Base-by-base conservation (phyloP, 164 flowering plant genomes). In the Chloranthus sessilifolius region DNA sequence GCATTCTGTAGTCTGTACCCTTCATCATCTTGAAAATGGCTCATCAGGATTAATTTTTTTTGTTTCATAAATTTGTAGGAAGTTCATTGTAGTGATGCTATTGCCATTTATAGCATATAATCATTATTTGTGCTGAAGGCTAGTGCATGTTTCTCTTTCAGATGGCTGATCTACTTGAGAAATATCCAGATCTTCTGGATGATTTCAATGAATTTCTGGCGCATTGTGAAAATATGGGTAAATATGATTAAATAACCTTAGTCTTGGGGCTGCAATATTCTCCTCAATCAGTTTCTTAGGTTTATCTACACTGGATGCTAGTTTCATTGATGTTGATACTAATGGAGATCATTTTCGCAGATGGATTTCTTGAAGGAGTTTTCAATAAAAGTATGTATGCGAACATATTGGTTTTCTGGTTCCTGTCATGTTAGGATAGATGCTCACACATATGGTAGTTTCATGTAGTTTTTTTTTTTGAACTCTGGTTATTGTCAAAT, bases 131-230 rank as follows among this genome's bases (percentile, higher is more conserved):
- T n/a, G n/a, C n/a, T n/a, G n/a, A n/a, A n/a, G n/a, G n/a, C n/a
- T n/a, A n/a, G n/a, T n/a, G n/a, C n/a, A n/a, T n/a, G n/a, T 50
- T 5, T 34, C 38, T 39, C 40, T 70, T 24, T 48, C 71, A 87
- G 95, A 74, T 87, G 21, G 62, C 69, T 43, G 89, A 80, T 67
- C 58, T 90, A 35, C 79, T 90, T 62, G 85, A 83, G 61, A 68
- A 53, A 42, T 70, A 82, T 74, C 81, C 85, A 17, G 95, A 85
- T 60, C 82, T 87, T 40, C 71, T 82, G 85, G 91, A 78, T 14
- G 91, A 74, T 34, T 84, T 88, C 55, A 65, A 70, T 60, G 88
- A 81, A 24, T 84, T 84, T 72, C 49, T 87, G 75, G 58, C 67
- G 1, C 76, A 62, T 4, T 75, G 83, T 64, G 94, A 87, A 58